Evolutionary conservation across 2,329 filamentous ascomycete species (phyloP).

Genomic region (Aspergillus ustus): DNA sequence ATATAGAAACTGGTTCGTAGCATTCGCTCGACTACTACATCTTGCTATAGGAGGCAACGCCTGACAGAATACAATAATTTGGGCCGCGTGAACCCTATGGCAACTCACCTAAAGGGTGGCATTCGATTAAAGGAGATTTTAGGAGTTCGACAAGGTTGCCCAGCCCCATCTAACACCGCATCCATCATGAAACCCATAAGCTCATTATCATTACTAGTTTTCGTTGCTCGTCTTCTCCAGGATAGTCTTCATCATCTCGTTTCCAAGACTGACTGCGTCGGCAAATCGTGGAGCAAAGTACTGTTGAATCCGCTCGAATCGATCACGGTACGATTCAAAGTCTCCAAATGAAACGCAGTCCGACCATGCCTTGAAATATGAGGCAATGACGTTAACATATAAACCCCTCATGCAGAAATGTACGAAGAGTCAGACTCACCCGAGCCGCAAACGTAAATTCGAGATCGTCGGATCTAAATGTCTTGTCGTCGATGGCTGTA

Average conservation of each 20-base stretch:
- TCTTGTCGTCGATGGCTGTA: constrained; percentile 85
- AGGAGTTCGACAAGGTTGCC: background rate
- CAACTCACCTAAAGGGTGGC: background rate
- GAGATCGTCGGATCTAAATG: constrained; percentile 91
- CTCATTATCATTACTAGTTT: constrained; percentile 10
- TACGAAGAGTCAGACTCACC: constrained; percentile 42
- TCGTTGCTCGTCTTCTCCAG: constrained; percentile 69
- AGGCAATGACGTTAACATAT: constrained; percentile 14
- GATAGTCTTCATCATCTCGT: constrained; percentile 97
- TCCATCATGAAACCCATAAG: background rate
- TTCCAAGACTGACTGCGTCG: constrained; percentile 84
- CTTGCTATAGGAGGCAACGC: no score
- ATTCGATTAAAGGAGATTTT: background rate
- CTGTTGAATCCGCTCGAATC: constrained; percentile 85
- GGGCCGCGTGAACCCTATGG: no score
- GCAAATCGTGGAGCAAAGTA: constrained; percentile 92
- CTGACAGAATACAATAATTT: background rate
- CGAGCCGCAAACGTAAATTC: constrained; percentile 97
- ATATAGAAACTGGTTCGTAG: no score
- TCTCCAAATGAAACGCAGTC: constrained; percentile 90
- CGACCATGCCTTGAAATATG: constrained; percentile 72
- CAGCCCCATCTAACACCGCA: background rate
- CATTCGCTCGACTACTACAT: no score
- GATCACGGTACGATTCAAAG: constrained; percentile 89
- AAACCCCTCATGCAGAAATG: background rate